A percentile compares a stretch with the other conserved stretches of the same genome.
Evolutionary conservation across 2,329 filamentous ascomycete species (phyloP).

Genomic region (Colletotrichum lindemuthianum): DNA sequence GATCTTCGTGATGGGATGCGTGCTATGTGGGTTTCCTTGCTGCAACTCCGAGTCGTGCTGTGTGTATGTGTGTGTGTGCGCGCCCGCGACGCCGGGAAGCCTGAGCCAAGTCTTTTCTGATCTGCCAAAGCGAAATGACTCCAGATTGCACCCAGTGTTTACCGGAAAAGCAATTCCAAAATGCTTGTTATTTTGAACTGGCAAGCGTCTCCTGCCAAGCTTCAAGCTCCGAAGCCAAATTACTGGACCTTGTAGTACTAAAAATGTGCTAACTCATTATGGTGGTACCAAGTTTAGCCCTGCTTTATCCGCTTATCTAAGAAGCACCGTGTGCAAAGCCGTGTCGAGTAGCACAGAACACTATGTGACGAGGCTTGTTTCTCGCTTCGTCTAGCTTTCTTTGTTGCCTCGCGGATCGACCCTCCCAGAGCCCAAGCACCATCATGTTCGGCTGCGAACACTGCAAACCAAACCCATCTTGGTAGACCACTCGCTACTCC

Average conservation of each 20-base stretch:
- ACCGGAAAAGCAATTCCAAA: too few species aligned
- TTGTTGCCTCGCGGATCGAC: slow-evolving; percentile 11
- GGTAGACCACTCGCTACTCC: slow-evolving; percentile 5
- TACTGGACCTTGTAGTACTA: background rate
- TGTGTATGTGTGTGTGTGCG: background rate
- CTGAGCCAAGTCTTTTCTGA: too few species aligned
- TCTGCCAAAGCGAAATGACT: too few species aligned
- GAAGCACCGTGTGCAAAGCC: too few species aligned
- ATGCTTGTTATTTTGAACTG: background rate
- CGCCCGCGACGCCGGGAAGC: too few species aligned
- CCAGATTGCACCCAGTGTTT: too few species aligned
- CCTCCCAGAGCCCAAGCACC: background rate
- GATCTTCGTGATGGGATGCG: slow-evolving; percentile 12
- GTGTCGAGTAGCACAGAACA: background rate
- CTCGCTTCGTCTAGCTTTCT: too few species aligned
- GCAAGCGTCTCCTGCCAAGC: background rate
- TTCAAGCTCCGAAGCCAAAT: slow-evolving; percentile 13
- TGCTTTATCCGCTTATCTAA: slow-evolving; percentile 10
- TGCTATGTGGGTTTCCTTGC: background rate
- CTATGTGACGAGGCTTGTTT: slow-evolving; percentile 32
- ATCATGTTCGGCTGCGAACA: slow-evolving; percentile 12
- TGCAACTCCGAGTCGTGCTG: slow-evolving; percentile 2
- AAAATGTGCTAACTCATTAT: too few species aligned
- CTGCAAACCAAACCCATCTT: background rate
- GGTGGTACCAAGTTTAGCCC: background rate